Evolutionary conservation across 306 rosid genomes (phyloP), one percentile per base, ranked within the genome.

Genomic region (Quillaja saponaria): DNA sequence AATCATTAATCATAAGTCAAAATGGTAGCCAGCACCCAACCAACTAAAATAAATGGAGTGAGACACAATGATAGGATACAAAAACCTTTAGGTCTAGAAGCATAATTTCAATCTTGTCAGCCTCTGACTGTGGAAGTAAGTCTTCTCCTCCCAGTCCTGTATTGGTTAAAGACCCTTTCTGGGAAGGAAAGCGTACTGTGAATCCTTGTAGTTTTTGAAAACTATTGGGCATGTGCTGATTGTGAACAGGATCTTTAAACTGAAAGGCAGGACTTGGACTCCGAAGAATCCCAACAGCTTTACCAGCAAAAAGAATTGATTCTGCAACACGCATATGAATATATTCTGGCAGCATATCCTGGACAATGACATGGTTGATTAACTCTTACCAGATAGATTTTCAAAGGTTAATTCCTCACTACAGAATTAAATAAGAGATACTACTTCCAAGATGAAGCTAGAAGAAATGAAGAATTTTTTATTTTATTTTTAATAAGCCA

Each of bases 261-360:
- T 68, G 82, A 55, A 87, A 87, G 55, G 96, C 81, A 61, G 84
- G 83, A 72, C 90, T 89, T 68, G 96, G 96, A 71, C 85, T 94
- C 78, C 86, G 86, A 63, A 94, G 89, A 76, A 94, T 83, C 83
- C 96, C 78, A 60, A 87, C 81, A 46, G 99, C 99, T 75, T 94
- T 94, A 38, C 99, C 99, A 51, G 99, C 88, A 81, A 94, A 94
- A 49, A 92, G 84, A 79, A 89, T 68, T 59, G 96, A 89, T 71
- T 92, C 99, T 18, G 97, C 95, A 49, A 87, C 91, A 49, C 83
- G 82, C 90, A 87, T 92, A 34, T 94, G 94, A 38, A 89, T 81
- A 76, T 89, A 81, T 38, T 92, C 95, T 5, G 99, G 99, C 34
- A 87, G 88, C 99, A 92, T 92, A 81, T 89, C 97, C 99, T 87